Conservation (phyloP, 495 filamentous ascomycete genomes). For the Aspergillus cristatus region DNA sequence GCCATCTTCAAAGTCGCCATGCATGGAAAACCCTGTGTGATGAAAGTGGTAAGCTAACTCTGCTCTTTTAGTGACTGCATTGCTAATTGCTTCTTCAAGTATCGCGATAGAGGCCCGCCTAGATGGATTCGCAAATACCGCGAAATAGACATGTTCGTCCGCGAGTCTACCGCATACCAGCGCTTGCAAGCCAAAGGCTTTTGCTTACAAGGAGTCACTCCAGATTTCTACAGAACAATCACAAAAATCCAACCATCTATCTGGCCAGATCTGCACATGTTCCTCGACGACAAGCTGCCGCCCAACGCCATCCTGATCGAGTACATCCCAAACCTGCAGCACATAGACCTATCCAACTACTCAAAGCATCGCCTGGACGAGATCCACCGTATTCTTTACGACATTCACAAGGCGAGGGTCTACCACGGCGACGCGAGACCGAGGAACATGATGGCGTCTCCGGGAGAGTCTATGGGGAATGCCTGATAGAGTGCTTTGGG, state of each 20-base stretch:
- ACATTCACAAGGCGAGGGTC: slow-evolving; percentile 12
- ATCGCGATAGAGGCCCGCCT: slow-evolving; percentile 6
- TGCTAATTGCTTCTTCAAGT: slow-evolving; percentile 6
- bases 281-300: slow-evolving; percentile 12
- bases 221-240: slow-evolving; percentile 17
- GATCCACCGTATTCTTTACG: slow-evolving; percentile 12
- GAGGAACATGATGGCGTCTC: not conserved
- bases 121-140: slow-evolving; percentile 3
- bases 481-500: not conserved
- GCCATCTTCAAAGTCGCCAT: slow-evolving; percentile 11
- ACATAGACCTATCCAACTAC: slow-evolving; percentile 14
- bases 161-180: slow-evolving; percentile 12
- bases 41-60: slow-evolving; percentile 18
- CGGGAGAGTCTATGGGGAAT: not conserved
- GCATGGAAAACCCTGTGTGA: slow-evolving; percentile 8
- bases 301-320: slow-evolving; percentile 19
- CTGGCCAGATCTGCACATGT: slow-evolving; percentile 13
- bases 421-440: slow-evolving; percentile 13
- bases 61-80: not conserved
- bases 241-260: slow-evolving; percentile 9
- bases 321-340: slow-evolving; percentile 14
- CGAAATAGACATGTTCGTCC: slow-evolving; percentile 12
- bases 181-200: slow-evolving; percentile 15
- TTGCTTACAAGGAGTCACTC: slow-evolving; percentile 10
- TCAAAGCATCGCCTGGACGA: slow-evolving; percentile 3